Evolutionary conservation across 305 asterid species (phyloP).

Genomic region (Fraxinus albicans): DNA sequence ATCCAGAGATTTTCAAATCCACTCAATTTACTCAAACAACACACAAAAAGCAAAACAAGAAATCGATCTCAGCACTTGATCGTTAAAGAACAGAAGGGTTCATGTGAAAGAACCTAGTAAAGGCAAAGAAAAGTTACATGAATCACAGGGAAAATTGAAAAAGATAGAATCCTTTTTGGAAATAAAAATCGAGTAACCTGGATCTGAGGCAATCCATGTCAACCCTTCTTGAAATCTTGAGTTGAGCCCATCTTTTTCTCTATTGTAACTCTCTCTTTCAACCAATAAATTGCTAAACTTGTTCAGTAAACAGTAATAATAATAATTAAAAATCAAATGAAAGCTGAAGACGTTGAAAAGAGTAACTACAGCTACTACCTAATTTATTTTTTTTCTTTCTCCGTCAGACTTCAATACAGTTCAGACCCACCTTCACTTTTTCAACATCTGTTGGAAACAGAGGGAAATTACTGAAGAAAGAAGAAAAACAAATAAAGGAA

Average conservation of each 20-base stretch:
- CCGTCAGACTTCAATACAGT: not conserved
- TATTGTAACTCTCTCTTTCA: slow-evolving; percentile 48
- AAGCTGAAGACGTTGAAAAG: slow-evolving; percentile 19
- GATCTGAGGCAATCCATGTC: slow-evolving; percentile 84
- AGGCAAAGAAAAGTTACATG: slow-evolving; percentile 38
- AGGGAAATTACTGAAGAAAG: not conserved
- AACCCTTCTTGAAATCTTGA: slow-evolving; percentile 50
- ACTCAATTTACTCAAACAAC: slow-evolving; percentile 37
- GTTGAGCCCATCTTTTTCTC: slow-evolving; percentile 18
- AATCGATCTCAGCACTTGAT: slow-evolving; percentile 25
- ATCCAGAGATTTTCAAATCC: slow-evolving; percentile 31
- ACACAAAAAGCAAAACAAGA: slow-evolving; percentile 8
- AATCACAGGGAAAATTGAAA: slow-evolving; percentile 68
- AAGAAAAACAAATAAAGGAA: not conserved
- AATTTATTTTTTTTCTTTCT: slow-evolving; percentile 7
- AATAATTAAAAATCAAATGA: not conserved
- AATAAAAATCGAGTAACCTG: slow-evolving; percentile 55
- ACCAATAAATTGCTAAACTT: slow-evolving; percentile 38
- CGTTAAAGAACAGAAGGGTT: slow-evolving; percentile 27
- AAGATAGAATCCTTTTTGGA: slow-evolving; percentile 35
- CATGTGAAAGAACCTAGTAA: slow-evolving; percentile 40
- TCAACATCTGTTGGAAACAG: slow-evolving; percentile 30
- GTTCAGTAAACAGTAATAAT: slow-evolving; percentile 20
- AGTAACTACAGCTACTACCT: slow-evolving; percentile 1
- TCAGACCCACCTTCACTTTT: slow-evolving; percentile 29